These are phyloP conservation scores for Calonectria pseudoturangicola DNA, from an alignment of 2,329 filamentous ascomycete species.

Conservation along the genomic window DNA sequence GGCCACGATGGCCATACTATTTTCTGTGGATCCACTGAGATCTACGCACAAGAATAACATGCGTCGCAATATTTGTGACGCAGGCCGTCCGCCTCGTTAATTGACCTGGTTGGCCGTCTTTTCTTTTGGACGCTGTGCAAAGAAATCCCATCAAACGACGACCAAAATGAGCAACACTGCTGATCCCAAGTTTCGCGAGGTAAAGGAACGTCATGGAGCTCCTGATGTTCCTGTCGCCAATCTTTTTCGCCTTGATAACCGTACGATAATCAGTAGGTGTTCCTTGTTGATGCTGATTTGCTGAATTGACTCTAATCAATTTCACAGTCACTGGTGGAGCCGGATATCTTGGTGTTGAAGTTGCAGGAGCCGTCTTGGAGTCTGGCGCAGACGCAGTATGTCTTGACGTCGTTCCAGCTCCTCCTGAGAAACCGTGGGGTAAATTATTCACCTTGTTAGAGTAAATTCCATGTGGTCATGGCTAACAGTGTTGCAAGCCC, in stretches of 20 bases:
- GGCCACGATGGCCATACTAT: too few species aligned
- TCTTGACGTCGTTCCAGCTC: conserved; percentile 52
- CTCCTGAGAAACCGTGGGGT: conserved; percentile 48
- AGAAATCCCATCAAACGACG: background rate
- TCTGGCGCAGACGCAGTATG: conserved; percentile 59
- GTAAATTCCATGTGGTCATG: background rate
- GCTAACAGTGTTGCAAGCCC: background rate
- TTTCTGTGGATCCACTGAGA: too few species aligned
- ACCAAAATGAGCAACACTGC: background rate
- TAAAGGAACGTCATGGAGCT: conserved; percentile 26
- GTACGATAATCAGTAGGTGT: background rate
- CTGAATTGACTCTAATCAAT: background rate
- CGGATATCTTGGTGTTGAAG: conserved; percentile 30
- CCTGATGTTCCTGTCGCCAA: background rate
- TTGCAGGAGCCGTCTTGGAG: conserved; percentile 51
- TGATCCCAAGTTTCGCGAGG: conserved; percentile 31
- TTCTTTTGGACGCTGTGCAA: too few species aligned
- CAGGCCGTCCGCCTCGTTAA: background rate
- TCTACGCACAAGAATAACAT: too few species aligned
- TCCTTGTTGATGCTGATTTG: background rate
- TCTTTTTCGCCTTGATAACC: background rate
- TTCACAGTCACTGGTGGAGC: conserved; percentile 7
- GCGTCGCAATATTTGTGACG: too few species aligned
- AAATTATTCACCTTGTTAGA: background rate
- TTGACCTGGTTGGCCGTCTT: background rate